Evolutionary conservation across 164 flowering plant genomes (phyloP), one percentile per base, ranked within the genome.

Genomic region (Houttuynia cordata): DNA sequence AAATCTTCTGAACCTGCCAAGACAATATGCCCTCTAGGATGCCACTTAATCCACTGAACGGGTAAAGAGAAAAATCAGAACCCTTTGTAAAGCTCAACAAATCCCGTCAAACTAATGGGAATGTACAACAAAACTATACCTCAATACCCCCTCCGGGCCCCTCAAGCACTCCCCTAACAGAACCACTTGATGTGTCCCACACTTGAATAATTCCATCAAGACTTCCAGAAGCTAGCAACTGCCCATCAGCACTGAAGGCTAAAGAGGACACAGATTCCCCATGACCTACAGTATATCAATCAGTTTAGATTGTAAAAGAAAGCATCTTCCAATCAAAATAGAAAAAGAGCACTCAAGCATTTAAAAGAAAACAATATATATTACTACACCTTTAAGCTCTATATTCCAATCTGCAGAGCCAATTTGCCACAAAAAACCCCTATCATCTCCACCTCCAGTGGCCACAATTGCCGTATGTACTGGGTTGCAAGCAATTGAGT

Each of bases 361-460:
- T n/a, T n/a, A 24, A 23, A 24, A 25, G 58, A 56, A 21, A 2
- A 24, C 14, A 56, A 19, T 53, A 10, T 19, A 45, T 45, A 45
- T 7, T 45, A 14, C 3, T 10, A 19, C 70, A 82, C 98, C 98
- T 75, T 68, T 73, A 42, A 93, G 85, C 69, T 86, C 87, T 66
- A 75, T 68, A 66, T 78, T 80, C 83, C 82, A 79, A 70, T 94
- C 94, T 71, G 86, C 95, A 60, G 63, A 74, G 55, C 85, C 84
- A 65, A 94, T 83, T 66, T 62, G 85, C 97, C 99, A 94, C 24
- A 94, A 67, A 78, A 85, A 94, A 47, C 89, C 96, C 70, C 67
- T 85, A 64, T 91, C 96, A 79, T 94, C 99, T 52, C 89, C 92
- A 64, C 97, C 97, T 49, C 97, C 97, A 37, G 95, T 86, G 61